A percentile compares a stretch with the other conserved stretches of the same genome.
Conservation (phyloP, 176 grass and related monocot genomes). For the Cocos nucifera region DNA sequence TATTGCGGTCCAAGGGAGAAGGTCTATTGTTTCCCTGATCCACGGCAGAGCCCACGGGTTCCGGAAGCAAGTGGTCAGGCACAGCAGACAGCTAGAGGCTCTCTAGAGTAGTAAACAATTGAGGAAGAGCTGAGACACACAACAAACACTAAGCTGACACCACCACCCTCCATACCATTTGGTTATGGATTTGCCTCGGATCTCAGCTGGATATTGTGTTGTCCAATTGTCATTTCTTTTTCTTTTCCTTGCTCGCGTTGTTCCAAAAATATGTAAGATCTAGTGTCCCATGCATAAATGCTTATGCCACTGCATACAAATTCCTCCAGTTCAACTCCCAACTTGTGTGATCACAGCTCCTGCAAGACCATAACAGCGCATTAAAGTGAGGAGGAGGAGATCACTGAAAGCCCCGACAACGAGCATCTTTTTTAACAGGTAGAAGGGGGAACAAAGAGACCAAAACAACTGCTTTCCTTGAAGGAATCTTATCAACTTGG, state of each 20-base stretch:
- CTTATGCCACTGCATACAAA: conserved; percentile 22
- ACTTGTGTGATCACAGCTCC: conserved; percentile 20
- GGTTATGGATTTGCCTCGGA: conserved; percentile 17
- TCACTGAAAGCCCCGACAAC: conserved; percentile 32
- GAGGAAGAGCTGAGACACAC: neutral
- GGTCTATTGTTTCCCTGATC: neutral
- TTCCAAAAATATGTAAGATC: conserved; percentile 31
- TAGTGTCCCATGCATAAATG: conserved; percentile 24
- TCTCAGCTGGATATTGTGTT: neutral
- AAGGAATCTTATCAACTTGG: conserved; percentile 26
- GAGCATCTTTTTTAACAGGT: conserved; percentile 34
- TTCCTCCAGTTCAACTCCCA: conserved; percentile 38
- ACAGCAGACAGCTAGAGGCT: conserved; percentile 8
- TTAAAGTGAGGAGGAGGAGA: conserved; percentile 12
- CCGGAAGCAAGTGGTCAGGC: conserved; percentile 3
- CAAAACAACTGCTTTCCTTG: conserved; percentile 30
- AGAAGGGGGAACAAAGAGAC: conserved; percentile 41
- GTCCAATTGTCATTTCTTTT: too few relatives aligned
- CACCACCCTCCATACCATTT: neutral
- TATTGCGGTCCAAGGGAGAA: conserved; percentile 27
- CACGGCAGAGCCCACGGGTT: neutral
- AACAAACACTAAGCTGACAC: conserved; percentile 15
- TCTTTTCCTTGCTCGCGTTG: neutral
- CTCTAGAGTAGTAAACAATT: conserved; percentile 5
- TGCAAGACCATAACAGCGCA: conserved; percentile 42